Percentiles rank a stretch among this genome's conserved stretches.
phyloP scores from a whole-genome alignment of 306 rosid genomes.

The Abrus precatorius region DNA sequence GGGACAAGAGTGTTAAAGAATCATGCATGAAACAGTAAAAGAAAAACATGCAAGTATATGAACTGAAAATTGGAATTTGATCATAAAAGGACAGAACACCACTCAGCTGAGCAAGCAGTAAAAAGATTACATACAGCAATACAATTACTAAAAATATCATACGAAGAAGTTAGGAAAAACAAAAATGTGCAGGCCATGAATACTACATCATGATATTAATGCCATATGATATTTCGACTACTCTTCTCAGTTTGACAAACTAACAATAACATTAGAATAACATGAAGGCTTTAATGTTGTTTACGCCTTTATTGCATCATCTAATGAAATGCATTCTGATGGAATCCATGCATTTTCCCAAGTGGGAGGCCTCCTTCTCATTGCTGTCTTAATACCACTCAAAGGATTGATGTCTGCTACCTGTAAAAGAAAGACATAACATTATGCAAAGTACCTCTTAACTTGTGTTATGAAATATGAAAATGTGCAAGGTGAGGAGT shows the following conservation, averaged over 20 bases:
- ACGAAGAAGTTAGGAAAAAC: not conserved
- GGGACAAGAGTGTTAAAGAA: slow-evolving; percentile 22
- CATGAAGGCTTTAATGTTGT: slow-evolving; percentile 18
- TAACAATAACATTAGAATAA: not conserved
- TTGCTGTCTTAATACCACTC: slow-evolving; percentile 72
- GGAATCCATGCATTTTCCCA: slow-evolving; percentile 83
- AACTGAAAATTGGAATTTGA: slow-evolving; percentile 17
- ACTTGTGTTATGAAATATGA: not conserved
- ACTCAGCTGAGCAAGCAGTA: slow-evolving; percentile 10
- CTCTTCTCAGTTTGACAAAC: not conserved
- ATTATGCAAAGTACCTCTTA: slow-evolving; percentile 13
- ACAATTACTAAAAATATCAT: not conserved
- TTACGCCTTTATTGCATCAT: slow-evolving; percentile 82
- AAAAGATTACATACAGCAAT: slow-evolving; percentile 1
- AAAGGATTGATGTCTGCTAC: slow-evolving; percentile 77
- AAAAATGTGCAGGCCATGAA: not conserved
- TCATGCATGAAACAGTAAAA: slow-evolving; percentile 1
- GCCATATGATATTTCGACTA: not conserved
- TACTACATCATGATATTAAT: not conserved
- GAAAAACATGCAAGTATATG: slow-evolving; percentile 1
- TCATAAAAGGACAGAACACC: slow-evolving; percentile 15
- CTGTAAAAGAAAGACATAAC: slow-evolving; percentile 53
- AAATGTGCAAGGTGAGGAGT: slow-evolving; percentile 16
- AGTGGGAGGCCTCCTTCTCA: slow-evolving; percentile 68
- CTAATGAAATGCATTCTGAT: slow-evolving; percentile 69